Evolutionary conservation across 305 asterid species (phyloP).

Genomic region (Galium porrigens): DNA sequence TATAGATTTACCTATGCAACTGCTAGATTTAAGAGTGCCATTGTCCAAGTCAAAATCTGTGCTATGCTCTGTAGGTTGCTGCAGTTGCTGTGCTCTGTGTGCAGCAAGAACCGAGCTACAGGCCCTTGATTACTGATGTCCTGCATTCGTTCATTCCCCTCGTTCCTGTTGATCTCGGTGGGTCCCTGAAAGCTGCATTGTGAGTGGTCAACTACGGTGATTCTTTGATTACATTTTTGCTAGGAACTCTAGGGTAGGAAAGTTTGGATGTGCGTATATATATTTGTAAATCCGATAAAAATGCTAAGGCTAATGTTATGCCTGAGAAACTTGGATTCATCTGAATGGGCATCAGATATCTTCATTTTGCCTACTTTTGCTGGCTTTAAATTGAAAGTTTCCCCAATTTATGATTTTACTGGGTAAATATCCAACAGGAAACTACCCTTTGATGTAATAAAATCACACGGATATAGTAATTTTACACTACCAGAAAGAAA

Average conservation of each 20-base stretch:
- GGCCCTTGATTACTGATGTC: constrained; percentile 81
- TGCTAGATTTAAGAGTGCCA: background rate
- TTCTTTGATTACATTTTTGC: constrained; percentile 8
- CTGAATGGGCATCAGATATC: background rate
- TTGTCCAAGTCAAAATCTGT: constrained; percentile 1
- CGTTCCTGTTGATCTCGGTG: constrained; percentile 74
- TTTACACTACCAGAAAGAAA: background rate
- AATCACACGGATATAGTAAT: background rate
- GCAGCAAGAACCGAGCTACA: constrained; percentile 83
- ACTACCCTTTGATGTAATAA: background rate
- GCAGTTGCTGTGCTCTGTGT: constrained; percentile 87
- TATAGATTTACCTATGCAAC: background rate
- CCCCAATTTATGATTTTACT: background rate
- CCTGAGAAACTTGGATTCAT: background rate
- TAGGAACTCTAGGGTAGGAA: constrained; percentile 15
- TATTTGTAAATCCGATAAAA: constrained; percentile 19
- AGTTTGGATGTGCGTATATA: constrained; percentile 19
- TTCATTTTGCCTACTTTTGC: background rate
- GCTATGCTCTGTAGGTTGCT: constrained; percentile 47
- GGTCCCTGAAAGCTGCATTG: constrained; percentile 46
- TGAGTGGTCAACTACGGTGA: constrained; percentile 13
- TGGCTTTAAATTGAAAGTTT: background rate
- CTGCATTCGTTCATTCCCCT: constrained; percentile 89
- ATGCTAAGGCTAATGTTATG: background rate
- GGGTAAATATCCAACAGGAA: too few species aligned